Conservation (phyloP, 2,329 filamentous ascomycete genomes). For the Macrophomina phaseolina region DNA sequence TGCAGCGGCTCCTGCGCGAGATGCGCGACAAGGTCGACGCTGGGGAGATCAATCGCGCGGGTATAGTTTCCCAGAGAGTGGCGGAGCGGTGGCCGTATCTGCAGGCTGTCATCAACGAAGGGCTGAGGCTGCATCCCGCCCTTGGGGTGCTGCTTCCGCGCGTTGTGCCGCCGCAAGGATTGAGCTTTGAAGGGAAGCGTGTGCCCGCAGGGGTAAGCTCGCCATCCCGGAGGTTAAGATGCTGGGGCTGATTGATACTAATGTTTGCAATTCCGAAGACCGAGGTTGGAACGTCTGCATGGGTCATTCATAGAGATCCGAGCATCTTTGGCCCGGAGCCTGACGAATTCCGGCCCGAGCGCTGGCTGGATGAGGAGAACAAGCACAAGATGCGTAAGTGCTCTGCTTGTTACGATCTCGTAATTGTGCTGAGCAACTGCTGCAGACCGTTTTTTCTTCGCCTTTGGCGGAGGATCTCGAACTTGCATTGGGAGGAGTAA, state of each 20-base stretch:
- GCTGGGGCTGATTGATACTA: too few relatives aligned
- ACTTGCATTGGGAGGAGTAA: constrained; percentile 33
- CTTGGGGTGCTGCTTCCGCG: constrained; percentile 31
- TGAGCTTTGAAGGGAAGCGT: not conserved
- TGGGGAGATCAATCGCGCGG: not conserved
- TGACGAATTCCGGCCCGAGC: constrained; percentile 54
- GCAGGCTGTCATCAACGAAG: constrained; percentile 41
- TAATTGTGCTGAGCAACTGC: not conserved
- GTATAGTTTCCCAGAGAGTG: constrained; percentile 31
- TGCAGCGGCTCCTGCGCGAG: constrained; percentile 33
- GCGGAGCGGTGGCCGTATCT: constrained; percentile 33
- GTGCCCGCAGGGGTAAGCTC: not conserved
- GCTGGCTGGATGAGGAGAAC: constrained; percentile 49
- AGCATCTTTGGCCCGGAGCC: constrained; percentile 54
- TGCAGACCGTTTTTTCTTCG: constrained; percentile 32
- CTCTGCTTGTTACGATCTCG: not conserved
- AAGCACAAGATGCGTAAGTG: constrained; percentile 20
- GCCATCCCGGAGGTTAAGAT: not conserved
- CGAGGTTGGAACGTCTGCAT: not conserved
- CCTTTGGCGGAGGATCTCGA: constrained; percentile 33
- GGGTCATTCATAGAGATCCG: not conserved
- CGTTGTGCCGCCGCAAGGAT: not conserved
- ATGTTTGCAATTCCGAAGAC: not conserved
- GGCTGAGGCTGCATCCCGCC: constrained; percentile 31
- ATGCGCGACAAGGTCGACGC: constrained; percentile 23